phyloP scores from a whole-genome alignment of 2,329 filamentous ascomycete species.

The Trichoderma sp. region DNA sequence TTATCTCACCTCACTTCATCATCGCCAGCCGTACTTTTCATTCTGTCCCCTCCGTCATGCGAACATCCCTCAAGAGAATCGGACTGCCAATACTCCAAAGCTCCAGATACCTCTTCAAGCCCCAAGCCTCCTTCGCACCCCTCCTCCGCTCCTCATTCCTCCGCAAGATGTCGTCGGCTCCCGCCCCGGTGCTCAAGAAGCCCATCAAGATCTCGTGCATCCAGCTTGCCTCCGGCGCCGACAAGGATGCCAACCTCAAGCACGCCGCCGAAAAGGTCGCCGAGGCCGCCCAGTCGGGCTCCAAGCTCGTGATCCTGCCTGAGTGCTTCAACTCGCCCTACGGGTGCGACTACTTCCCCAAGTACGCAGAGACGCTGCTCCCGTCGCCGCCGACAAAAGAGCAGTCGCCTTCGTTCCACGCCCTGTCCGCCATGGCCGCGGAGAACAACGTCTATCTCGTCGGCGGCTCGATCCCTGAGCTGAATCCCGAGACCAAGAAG shows the following conservation, averaged over 20 bases:
- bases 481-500: constrained; percentile 53
- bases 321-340: constrained; percentile 99
- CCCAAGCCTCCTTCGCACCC: constrained; percentile 18
- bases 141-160: constrained; percentile 24
- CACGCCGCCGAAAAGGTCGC: constrained; percentile 80
- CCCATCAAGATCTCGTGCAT: constrained; percentile 77
- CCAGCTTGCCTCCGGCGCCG: constrained; percentile 75
- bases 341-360: constrained; percentile 83
- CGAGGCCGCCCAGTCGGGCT: constrained; percentile 72
- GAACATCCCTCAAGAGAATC: constrained; percentile 3
- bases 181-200: constrained; percentile 60
- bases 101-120: constrained; percentile 19
- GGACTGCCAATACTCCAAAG: not conserved
- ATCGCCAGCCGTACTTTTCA: not conserved
- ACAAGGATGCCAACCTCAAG: constrained; percentile 81
- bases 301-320: constrained; percentile 84
- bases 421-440: constrained; percentile 73
- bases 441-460: constrained; percentile 79
- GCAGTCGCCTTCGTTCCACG: constrained; percentile 80
- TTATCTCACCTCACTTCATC: not conserved
- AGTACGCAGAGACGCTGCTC: constrained; percentile 83
- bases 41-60: not conserved
- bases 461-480: constrained; percentile 90
- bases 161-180: constrained; percentile 37
- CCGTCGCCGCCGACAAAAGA: constrained; percentile 69